phyloP scores from a whole-genome alignment of 805 yeast genomes.

The Yamadazyma kitorensis region DNA sequence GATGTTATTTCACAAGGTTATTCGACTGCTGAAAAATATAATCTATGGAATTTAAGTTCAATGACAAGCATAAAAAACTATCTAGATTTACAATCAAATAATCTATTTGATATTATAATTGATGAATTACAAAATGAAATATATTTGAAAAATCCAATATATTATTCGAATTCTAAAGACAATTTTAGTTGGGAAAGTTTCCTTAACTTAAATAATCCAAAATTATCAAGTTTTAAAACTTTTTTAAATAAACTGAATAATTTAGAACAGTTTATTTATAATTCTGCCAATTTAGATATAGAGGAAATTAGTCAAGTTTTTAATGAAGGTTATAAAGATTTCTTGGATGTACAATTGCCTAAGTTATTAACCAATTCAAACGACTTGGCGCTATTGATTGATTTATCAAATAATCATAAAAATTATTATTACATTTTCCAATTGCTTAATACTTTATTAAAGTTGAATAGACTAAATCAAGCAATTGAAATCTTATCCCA shows the following conservation, averaged over 20 bases:
- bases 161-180: neutral
- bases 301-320: conserved; percentile 44
- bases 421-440: conserved; percentile 44
- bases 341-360: conserved; percentile 28
- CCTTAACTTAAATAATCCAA: conserved; percentile 26
- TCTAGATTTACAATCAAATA: conserved; percentile 54
- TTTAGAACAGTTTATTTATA: conserved; percentile 54
- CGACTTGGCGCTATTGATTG: conserved; percentile 24
- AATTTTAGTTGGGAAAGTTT: conserved; percentile 19
- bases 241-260: conserved; percentile 33
- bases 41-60: conserved; percentile 58
- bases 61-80: conserved; percentile 49
- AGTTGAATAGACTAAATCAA: conserved; percentile 57
- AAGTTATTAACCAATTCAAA: conserved; percentile 15
- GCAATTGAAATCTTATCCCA: conserved; percentile 54
- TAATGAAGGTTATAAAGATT: conserved; percentile 28
- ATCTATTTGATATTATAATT: conserved; percentile 66
- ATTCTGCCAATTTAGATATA: conserved; percentile 57
- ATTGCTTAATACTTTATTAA: conserved; percentile 55
- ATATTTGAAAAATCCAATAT: conserved; percentile 31
- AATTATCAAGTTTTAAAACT: conserved; percentile 32
- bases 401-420: conserved; percentile 10
- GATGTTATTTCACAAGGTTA: conserved; percentile 45
- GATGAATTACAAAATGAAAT: conserved; percentile 73
- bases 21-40: conserved; percentile 46